Evolutionary conservation across 2,329 filamentous ascomycete genomes (phyloP).

Genomic region (Aureobasidium sp.): DNA sequence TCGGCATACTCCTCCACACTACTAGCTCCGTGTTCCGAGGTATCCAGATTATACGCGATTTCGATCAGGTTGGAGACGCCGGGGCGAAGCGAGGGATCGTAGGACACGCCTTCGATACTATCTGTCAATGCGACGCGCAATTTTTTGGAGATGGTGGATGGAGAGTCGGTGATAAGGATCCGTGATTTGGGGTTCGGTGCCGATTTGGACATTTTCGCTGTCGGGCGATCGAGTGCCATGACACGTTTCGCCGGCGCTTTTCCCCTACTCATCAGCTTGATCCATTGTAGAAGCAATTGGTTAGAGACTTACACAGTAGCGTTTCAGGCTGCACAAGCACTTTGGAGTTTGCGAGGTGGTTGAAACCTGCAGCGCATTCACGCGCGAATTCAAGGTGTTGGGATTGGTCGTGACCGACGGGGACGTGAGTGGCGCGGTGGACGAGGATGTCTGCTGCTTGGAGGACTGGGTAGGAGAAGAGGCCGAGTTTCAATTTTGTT

Average conservation of each 20-base stretch:
- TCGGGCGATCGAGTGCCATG: slow-evolving; percentile 78
- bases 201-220: slow-evolving; percentile 92
- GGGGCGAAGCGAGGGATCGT: slow-evolving; percentile 62
- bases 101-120: slow-evolving; percentile 58
- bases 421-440: slow-evolving; percentile 84
- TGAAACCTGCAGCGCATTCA: slow-evolving; percentile 81
- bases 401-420: slow-evolving; percentile 89
- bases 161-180: slow-evolving; percentile 72
- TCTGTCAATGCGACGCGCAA: slow-evolving; percentile 73
- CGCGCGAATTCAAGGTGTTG: slow-evolving; percentile 93
- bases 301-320: slow-evolving; percentile 54
- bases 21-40: slow-evolving; percentile 34
- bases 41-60: slow-evolving; percentile 62
- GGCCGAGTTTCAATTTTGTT: slow-evolving; percentile 67
- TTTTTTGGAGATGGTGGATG: slow-evolving; percentile 59
- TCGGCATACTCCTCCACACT: slow-evolving; percentile 41
- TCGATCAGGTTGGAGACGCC: slow-evolving; percentile 84
- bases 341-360: slow-evolving; percentile 56
- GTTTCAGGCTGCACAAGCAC: slow-evolving; percentile 63
- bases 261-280: too few species aligned
- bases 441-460: slow-evolving; percentile 37
- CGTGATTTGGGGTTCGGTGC: slow-evolving; percentile 63
- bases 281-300: background rate
- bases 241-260: slow-evolving; percentile 77
- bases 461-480: slow-evolving; percentile 93